Evolutionary conservation across 202 grass and related monocot species (phyloP), one percentile per base, ranked within the genome.

Genomic region (Bolboschoenoplectus hybrid): DNA sequence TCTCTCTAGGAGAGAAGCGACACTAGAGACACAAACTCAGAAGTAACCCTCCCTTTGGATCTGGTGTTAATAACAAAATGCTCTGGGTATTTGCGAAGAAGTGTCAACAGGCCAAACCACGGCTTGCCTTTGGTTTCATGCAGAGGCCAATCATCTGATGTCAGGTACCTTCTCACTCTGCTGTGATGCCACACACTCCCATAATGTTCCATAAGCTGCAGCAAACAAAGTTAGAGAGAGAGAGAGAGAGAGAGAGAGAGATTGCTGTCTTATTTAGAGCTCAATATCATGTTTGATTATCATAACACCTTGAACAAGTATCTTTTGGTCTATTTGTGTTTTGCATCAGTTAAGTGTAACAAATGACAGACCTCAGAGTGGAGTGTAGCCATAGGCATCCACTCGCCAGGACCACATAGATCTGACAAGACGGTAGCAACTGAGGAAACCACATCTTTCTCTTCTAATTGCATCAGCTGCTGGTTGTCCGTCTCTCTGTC

Each of bases 21-120:
- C 84, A 91, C 93, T 19, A 95, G 85, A 7, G 93, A 95, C 20
- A 95, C 89, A 47, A 95, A 95, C 82, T 92, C 93, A 0, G 91
- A 91, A 6, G 91, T 95, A 9, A 90, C 80, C 55, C 91, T 91
- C 47, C 93, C 93, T 72, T 92, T 95, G 1, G 87, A 92, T 73
- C 91, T 92, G 49, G 93, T 95, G 82, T 92, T 95, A 81, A 95
- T 92, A 75, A 95, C 93, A 19, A 94, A 94, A 82, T 95, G 93
- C 57, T 95, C 93, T 0, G 93, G 93, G 72, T 92, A 95, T 84
- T 95, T 95, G 66, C 89, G 88, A 7, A 95, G 93, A 43, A 95
- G 87, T 2, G 87, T 82, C 63, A 95, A 78, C 56, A 92, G 82
- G 44, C 93, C 89, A 53, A 82, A 91, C 93, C 91, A 95, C 40